Base-by-base conservation (phyloP, 2,329 filamentous ascomycete species). In the Rutstroemia sp. region DNA sequence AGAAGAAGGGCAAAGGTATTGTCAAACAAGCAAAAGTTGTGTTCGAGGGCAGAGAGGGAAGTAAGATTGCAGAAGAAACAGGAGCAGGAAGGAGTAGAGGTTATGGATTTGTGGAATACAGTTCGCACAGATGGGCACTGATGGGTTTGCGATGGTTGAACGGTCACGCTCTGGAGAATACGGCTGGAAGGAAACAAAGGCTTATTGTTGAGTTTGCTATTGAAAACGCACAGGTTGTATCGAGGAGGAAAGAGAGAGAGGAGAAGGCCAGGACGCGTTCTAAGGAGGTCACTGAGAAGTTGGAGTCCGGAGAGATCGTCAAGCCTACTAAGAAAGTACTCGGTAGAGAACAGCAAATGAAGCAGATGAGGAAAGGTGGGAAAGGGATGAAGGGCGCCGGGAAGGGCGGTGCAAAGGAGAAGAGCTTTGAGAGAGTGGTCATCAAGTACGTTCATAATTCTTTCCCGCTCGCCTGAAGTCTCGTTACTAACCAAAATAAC, bases 91-190 rank as follows among this genome's bases (percentile, higher is more conserved):
- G 88, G 69, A 94, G 88, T 70, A 83, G 92, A 70, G 94, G 94
- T 5, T 99, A 99, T 70, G 94, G 95, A 12, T 99, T 99, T 75
- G 88, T 99, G 63, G 94, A 99, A 74, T 99, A 96, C 73, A 88
- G 85, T 62, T 94, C 89, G 30, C 94, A 99, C 69, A 87, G 94
- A 50, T 92, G 87, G 78, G 94, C 94, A 14, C 79, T 99, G 41
- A 97, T 97, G 90, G 94, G 90, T 23, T 77, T 99, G 61, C 81
- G 94, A 48, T 97, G 90, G 85, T 79, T 99, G 57, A 99, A 99
- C 70, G 92, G 92, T 1, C 86, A 81, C 58, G 74, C 81, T 34
- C 65, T 83, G 18, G 76, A 79, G 66, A 81, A 79, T 61, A 73
- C 76, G 23, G 73, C 80, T 53, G 91, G 94, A 62, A 90, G 87